A percentile compares a stretch with the other conserved stretches of the same genome.
These are phyloP conservation scores for Monosporascus sp. DNA, from an alignment of 2,329 filamentous ascomycete genomes.

Conservation along the genomic window DNA sequence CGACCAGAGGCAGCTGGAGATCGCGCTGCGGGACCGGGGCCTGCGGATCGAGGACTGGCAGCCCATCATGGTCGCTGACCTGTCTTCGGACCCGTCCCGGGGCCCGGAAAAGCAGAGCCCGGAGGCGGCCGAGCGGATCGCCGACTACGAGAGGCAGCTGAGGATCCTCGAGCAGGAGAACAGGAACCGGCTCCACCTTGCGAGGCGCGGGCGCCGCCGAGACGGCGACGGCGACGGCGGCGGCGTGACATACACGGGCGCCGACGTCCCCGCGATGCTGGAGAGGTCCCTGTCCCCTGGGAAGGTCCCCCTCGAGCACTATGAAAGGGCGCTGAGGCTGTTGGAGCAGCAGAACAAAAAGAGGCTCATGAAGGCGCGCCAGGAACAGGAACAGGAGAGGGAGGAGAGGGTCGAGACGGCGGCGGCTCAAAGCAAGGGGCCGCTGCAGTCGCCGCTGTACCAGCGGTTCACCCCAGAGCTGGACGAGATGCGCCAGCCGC, in stretches of 20 bases:
- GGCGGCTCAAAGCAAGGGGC: too few relatives aligned
- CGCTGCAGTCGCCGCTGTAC: too few relatives aligned
- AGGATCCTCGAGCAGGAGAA: constrained; percentile 59
- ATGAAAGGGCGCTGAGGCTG: background rate
- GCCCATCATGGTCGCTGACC: constrained; percentile 7
- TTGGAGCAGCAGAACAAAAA: background rate
- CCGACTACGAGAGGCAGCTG: constrained; percentile 59
- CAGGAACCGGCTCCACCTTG: constrained; percentile 43
- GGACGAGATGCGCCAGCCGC: too few relatives aligned
- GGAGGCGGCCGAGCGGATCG: constrained; percentile 25
- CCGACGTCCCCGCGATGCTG: too few relatives aligned
- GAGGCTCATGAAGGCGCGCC: background rate
- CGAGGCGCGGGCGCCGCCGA: too few relatives aligned
- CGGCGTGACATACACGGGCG: too few relatives aligned
- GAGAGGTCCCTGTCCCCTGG: too few relatives aligned
- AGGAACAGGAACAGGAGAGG: background rate
- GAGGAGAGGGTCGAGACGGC: background rate
- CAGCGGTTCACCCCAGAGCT: too few relatives aligned
- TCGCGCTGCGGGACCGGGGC: constrained; percentile 4
- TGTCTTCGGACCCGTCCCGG: background rate
- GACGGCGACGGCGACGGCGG: too few relatives aligned
- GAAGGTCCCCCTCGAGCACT: background rate
- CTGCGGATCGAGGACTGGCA: constrained; percentile 8
- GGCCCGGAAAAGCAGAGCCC: background rate
- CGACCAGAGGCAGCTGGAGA: constrained; percentile 8